A percentile compares a stretch with the other conserved stretches of the same genome.
Evolutionary conservation across 345 rosid species (phyloP).

Genomic region (Hibiscus tridactylites): DNA sequence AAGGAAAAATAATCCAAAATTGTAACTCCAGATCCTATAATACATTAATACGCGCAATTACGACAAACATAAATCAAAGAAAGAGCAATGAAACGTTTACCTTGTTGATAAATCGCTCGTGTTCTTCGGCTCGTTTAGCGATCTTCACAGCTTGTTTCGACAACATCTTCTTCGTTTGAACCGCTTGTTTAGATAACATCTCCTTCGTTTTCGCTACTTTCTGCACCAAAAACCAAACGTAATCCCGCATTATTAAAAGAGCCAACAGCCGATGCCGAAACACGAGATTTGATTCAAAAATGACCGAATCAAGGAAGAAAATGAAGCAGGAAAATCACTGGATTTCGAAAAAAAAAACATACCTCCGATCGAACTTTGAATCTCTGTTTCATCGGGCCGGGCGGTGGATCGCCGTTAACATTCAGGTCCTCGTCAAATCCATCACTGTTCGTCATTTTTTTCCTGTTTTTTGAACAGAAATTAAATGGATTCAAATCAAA

Average conservation of each 20-base stretch:
- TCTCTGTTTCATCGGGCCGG: slow-evolving; percentile 29
- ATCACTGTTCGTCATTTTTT: slow-evolving; percentile 39
- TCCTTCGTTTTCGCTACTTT: slow-evolving; percentile 77
- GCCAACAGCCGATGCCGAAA: not conserved
- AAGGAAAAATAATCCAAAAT: not conserved
- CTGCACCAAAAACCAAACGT: slow-evolving; percentile 16
- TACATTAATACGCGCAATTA: not conserved
- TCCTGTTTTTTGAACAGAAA: not conserved
- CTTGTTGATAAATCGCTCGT: slow-evolving; percentile 78
- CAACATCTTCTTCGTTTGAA: slow-evolving; percentile 65
- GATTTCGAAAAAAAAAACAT: not conserved
- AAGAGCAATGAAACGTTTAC: slow-evolving; percentile 19
- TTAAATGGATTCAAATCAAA: not conserved
- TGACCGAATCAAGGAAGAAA: not conserved
- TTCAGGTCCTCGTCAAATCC: slow-evolving; percentile 35
- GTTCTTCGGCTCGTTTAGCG: slow-evolving; percentile 92
- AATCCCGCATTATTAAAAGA: slow-evolving; percentile 14
- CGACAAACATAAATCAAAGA: not conserved
- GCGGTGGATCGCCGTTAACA: slow-evolving; percentile 30
- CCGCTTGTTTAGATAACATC: slow-evolving; percentile 70
- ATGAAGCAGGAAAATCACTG: not conserved
- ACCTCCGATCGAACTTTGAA: slow-evolving; percentile 71
- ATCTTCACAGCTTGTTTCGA: slow-evolving; percentile 90
- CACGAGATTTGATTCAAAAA: not conserved
- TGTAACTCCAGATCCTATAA: not conserved